Conservation (phyloP, 345 rosid genomes). For the Murraya koenigii region DNA sequence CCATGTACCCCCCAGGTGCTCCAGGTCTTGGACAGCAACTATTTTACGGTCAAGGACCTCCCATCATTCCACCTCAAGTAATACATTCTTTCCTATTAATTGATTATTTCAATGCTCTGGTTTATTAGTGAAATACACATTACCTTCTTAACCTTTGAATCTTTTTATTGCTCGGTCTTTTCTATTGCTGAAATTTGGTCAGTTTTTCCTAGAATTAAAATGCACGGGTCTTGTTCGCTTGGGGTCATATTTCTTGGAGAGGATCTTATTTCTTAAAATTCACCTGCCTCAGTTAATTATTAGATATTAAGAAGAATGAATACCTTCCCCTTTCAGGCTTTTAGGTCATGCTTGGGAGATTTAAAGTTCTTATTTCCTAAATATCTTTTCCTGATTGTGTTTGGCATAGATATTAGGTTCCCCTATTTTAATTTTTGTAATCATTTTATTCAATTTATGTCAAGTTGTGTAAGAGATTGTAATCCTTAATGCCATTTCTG, state of each 20-base stretch:
- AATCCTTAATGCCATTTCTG: background rate
- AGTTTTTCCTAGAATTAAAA: background rate
- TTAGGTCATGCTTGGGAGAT: background rate
- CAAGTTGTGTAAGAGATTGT: background rate
- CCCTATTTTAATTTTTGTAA: background rate
- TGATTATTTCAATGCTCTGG: background rate
- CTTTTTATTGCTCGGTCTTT: no score
- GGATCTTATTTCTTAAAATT: background rate
- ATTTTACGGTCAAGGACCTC: conserved; percentile 87
- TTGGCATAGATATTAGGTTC: background rate
- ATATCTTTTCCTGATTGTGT: background rate
- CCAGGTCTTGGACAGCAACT: conserved; percentile 79
- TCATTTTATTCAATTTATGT: background rate
- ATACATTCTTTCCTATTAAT: background rate
- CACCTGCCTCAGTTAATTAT: background rate
- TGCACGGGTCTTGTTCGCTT: background rate
- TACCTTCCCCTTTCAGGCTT: background rate
- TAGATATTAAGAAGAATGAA: background rate
- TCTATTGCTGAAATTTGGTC: background rate
- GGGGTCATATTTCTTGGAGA: background rate
- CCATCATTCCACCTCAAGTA: conserved; percentile 82
- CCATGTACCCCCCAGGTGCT: conserved; percentile 73
- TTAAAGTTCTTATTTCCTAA: background rate
- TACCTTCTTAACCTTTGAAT: background rate
- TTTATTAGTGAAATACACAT: background rate